phyloP scores from a whole-genome alignment of 2,329 filamentous ascomycete species.

The Pyricularia pennisetigena region DNA sequence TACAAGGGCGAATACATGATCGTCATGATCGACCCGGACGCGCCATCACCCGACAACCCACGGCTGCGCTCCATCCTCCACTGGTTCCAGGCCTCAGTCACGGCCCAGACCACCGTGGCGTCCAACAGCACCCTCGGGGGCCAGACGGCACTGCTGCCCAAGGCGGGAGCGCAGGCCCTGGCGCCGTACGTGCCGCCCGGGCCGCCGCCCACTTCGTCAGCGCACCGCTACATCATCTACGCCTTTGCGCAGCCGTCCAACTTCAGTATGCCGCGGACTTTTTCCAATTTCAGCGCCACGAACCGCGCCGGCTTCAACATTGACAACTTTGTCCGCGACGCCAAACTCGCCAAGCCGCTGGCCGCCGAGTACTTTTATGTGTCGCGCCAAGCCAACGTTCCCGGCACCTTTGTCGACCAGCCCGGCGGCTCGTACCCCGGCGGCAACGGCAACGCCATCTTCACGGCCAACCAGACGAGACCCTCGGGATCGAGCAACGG shows the following conservation, averaged over 20 bases:
- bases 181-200: conserved; percentile 6
- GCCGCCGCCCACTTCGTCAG: conserved; percentile 6
- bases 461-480: not conserved
- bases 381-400: conserved; percentile 4
- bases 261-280: conserved; percentile 6
- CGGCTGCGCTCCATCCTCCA: conserved; percentile 8
- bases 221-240: conserved; percentile 9
- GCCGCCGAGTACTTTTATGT: conserved; percentile 9
- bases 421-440: conserved; percentile 6
- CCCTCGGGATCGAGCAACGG: not conserved
- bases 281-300: conserved; percentile 1
- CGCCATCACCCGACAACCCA: conserved; percentile 6
- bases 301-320: conserved; percentile 8
- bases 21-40: conserved; percentile 8
- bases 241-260: conserved; percentile 6
- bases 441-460: conserved; percentile 8
- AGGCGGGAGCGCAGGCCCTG: not conserved
- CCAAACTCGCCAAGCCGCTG: conserved; percentile 6
- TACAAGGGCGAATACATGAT: conserved; percentile 5
- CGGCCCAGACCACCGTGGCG: not conserved
- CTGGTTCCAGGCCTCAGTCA: conserved; percentile 7
- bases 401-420: conserved; percentile 6
- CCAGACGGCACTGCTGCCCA: conserved; percentile 2
- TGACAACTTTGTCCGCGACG: conserved; percentile 4
- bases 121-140: conserved; percentile 1